Evolutionary conservation across 139 green algal genomes (phyloP).

Genomic region (Zygnema circumcarinatum): DNA sequence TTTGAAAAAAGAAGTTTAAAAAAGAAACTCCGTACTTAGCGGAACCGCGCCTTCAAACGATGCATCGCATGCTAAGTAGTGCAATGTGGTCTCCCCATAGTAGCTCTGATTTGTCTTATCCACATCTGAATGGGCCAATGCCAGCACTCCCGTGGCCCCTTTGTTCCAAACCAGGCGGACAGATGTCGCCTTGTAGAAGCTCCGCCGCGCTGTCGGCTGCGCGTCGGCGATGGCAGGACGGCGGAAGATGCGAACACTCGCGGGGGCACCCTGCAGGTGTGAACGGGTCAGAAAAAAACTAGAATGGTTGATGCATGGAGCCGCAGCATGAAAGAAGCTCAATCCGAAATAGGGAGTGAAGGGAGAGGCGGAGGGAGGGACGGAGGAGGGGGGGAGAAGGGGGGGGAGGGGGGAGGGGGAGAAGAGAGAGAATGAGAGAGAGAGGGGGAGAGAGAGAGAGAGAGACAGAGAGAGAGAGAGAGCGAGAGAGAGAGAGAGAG

Average conservation of each 20-base stretch:
- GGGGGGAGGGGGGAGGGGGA: background rate
- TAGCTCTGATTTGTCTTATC: constrained; percentile 91
- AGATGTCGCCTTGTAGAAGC: constrained; percentile 71
- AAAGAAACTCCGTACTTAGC: constrained; percentile 45
- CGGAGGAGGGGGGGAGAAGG: background rate
- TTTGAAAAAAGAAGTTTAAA: background rate
- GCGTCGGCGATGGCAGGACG: background rate
- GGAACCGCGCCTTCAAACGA: constrained; percentile 67
- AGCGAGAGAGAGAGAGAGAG: too few relatives aligned
- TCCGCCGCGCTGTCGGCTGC: constrained; percentile 67
- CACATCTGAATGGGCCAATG: constrained; percentile 81
- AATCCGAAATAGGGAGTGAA: background rate
- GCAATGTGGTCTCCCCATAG: constrained; percentile 90
- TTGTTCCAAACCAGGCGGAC: constrained; percentile 73
- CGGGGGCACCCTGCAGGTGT: constrained; percentile 78
- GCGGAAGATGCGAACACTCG: constrained; percentile 73
- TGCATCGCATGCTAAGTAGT: constrained; percentile 81
- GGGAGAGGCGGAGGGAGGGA: background rate
- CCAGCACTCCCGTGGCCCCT: constrained; percentile 75
- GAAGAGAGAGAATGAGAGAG: constrained; percentile 36
- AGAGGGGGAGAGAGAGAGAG: too few relatives aligned
- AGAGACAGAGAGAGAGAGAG: too few relatives aligned
- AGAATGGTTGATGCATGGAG: constrained; percentile 67
- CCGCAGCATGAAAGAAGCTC: constrained; percentile 20
- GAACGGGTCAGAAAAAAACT: constrained; percentile 57